Base-by-base conservation (phyloP, 2,329 filamentous ascomycete genomes). In the Diplodia mutila region DNA sequence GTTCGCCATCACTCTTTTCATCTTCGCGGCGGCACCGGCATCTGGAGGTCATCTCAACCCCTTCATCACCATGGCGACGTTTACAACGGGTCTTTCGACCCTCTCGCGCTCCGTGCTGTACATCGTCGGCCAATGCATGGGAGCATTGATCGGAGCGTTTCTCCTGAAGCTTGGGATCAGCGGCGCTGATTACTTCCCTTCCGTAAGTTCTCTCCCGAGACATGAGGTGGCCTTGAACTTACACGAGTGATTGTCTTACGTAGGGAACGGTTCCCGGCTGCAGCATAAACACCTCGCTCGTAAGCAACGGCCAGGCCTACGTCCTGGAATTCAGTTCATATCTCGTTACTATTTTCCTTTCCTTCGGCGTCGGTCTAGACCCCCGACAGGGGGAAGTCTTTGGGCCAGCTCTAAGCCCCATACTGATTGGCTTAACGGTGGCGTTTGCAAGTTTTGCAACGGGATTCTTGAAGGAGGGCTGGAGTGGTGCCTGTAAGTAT, bases 311-410 rank as follows among this genome's bases (percentile, higher is more conserved):
- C 0, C 78, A 82, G 63, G 82, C 80, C 18, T 75, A 67, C 51
- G 32, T 49, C 14, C 77, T 84, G 48, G 85, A 87, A 70, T 81
- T 82, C 49, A 78, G 84, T 66, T 78, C 79, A 4, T 79, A 77
- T 4, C 78, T 84, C n/a, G 76, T 81, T 1, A 69, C 85, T 16
- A 72, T 87, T 0, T 80, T 85, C 70, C 76, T 86, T 23, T 79
- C 83, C 0, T 86, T 85, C 69, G 84, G 85, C 1, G 81, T 85
- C 12, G 85, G 84, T 18, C 76, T 87, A 4, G 85, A 87, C 72
- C 85, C 85, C 2, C 76, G 84, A 3, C 84, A 86, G 70, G 78
- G 78, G 0, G 74, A 80, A 21, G 73, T 84, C 3, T 85, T 84
- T 70, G 85, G 84, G 0, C 83, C 82, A 5, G 80, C 83, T 0